Evolutionary conservation across 2,329 filamentous ascomycete species (phyloP).

Genomic region (Pyrenochaeta sp.): DNA sequence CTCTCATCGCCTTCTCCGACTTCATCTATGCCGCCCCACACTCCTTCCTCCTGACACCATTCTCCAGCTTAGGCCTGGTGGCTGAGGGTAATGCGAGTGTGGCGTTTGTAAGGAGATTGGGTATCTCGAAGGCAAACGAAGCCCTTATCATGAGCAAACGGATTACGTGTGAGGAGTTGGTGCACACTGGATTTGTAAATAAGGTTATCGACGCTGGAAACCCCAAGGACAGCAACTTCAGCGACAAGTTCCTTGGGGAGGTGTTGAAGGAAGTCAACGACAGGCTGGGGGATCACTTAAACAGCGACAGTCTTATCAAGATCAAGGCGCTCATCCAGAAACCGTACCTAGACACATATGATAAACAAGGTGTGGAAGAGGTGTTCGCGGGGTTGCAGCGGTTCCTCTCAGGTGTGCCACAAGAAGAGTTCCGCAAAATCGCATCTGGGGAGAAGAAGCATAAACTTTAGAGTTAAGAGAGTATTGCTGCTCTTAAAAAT

Average conservation of each 20-base stretch:
- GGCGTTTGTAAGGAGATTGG: conserved; percentile 81
- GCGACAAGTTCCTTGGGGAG: conserved; percentile 70
- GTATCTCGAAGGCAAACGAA: conserved; percentile 85
- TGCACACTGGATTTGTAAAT: conserved; percentile 83
- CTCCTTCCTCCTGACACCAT: conserved; percentile 88
- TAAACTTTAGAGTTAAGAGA: conserved; percentile 70
- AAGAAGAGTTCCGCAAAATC: conserved; percentile 87
- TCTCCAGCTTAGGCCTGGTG: conserved; percentile 87
- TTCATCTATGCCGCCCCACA: conserved; percentile 87
- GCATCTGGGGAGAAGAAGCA: conserved; percentile 91
- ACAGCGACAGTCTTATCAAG: conserved; percentile 77
- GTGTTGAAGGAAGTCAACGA: conserved; percentile 85
- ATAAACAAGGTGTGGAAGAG: conserved; percentile 81
- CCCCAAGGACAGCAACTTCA: conserved; percentile 61
- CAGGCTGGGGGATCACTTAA: conserved; percentile 79
- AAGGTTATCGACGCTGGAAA: conserved; percentile 72
- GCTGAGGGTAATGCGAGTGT: conserved; percentile 84
- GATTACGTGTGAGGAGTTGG: conserved; percentile 76
- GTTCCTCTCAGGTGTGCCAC: conserved; percentile 81
- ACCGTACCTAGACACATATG: conserved; percentile 75
- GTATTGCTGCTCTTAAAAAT: neutral
- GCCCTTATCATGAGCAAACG: conserved; percentile 89
- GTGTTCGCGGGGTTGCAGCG: conserved; percentile 85
- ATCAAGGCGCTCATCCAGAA: conserved; percentile 85
- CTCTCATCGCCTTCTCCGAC: conserved; percentile 82